These are phyloP conservation scores for Achlya hypogyna DNA, from an alignment of 352 stramenopile species.

Conservation along the genomic window DNA sequence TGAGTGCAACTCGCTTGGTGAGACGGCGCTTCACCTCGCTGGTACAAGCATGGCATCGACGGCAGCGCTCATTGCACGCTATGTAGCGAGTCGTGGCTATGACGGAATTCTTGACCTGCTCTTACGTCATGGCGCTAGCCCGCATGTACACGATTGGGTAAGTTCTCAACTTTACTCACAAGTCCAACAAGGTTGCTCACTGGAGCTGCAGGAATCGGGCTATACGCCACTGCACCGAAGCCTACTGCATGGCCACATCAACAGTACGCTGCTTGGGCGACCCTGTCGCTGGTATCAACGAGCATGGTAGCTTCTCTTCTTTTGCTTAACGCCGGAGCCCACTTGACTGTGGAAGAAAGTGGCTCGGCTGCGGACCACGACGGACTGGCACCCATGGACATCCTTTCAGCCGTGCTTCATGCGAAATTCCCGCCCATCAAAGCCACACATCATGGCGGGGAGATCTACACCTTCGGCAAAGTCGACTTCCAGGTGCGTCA, in stretches of 20 bases:
- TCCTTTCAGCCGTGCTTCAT: slow-evolving; percentile 31
- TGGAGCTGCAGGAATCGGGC: slow-evolving; percentile 53
- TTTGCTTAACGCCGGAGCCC: slow-evolving; percentile 28
- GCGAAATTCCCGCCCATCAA: slow-evolving; percentile 17
- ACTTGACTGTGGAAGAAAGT: slow-evolving; percentile 7
- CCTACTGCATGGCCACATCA: slow-evolving; percentile 54
- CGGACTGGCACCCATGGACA: slow-evolving; percentile 50
- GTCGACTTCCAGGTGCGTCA: slow-evolving; percentile 66
- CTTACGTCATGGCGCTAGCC: slow-evolving; percentile 39
- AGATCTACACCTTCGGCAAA: slow-evolving; percentile 80
- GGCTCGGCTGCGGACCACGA: slow-evolving; percentile 29
- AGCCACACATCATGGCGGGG: slow-evolving; percentile 20
- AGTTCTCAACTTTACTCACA: too few relatives aligned
- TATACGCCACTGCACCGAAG: slow-evolving; percentile 73
- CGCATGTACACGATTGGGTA: slow-evolving; percentile 54
- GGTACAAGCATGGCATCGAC: background rate
- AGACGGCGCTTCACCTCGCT: slow-evolving; percentile 69
- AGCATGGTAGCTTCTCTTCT: slow-evolving; percentile 43
- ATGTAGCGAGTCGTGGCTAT: slow-evolving; percentile 33
- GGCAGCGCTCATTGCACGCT: background rate
- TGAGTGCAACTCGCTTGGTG: slow-evolving; percentile 53
- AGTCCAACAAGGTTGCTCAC: too few relatives aligned
- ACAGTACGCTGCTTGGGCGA: slow-evolving; percentile 34
- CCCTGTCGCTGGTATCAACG: slow-evolving; percentile 1
- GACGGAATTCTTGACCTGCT: slow-evolving; percentile 47